Evolutionary conservation across 2,329 filamentous ascomycete genomes (phyloP), one percentile per base, ranked within the genome.

Genomic region (Nakataea oryzae): DNA sequence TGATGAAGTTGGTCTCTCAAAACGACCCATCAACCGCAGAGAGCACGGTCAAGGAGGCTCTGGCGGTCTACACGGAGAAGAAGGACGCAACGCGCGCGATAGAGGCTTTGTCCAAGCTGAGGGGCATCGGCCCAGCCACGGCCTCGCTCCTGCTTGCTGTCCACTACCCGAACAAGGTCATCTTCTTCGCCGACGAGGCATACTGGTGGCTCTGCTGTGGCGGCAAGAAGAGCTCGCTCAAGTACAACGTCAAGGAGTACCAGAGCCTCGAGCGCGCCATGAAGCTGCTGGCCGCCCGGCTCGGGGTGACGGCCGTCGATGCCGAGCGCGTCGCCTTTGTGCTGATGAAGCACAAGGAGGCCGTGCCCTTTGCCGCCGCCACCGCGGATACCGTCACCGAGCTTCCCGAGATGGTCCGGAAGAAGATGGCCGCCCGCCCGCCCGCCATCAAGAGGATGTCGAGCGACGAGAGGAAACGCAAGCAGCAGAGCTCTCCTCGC

Each of bases 121-220:
- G 80, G 65, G 90, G 90, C 41, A 84, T 96, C 64, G 90, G 90
- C 0, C 89, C 90, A 1, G 90, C 90, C 9, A 93, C 90, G 0
- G 90, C 89, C 0, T 90, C 88, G 1, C 81, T 95, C 34, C 74
- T 93, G 1, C 79, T 95, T 3, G 82, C 86, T 5, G 83, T 88
- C 5, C 81, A 86, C 65, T 80, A 86, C 64, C 81, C 86, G 0
- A 72, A 77, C 0, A 73, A 75, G 14, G 78, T 86, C 59, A 81
- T 89, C 1, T 93, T 93, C 78, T 93, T 93, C 74, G 89, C 86
- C 2, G 91, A 96, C 69, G 90, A 95, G 73, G 80, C 87, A 3
- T 93, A 86, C 70, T 81, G 86, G 66, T 93, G 89, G 89, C 74
- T 88, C 7, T 83, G 83, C 68, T 83, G 81, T 69, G 71, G 73